Evolutionary conservation across 495 filamentous ascomycete species (phyloP).

Genomic region (Aspergillus baeticus): DNA sequence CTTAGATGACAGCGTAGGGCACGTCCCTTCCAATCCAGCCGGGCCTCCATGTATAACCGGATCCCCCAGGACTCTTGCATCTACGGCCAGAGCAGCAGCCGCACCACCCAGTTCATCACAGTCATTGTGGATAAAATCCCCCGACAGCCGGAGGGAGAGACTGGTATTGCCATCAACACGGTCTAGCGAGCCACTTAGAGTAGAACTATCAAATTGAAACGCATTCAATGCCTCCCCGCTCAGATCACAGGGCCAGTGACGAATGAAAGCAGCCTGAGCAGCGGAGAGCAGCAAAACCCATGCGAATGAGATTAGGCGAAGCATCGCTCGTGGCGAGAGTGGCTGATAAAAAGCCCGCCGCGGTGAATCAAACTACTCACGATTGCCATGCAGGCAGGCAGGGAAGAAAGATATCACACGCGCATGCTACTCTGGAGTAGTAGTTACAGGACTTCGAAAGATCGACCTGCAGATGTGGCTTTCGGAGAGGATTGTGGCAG

Average conservation of each 20-base stretch:
- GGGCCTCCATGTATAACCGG: background rate
- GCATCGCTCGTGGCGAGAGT: background rate
- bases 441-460: no score
- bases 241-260: background rate
- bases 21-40: background rate
- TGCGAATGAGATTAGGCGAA: constrained; percentile 5
- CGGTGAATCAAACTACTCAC: no score
- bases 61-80: constrained; percentile 8
- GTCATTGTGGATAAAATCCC: background rate
- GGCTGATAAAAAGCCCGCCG: no score
- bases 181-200: background rate
- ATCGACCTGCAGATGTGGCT: no score
- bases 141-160: constrained; percentile 4
- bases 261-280: background rate
- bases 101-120: constrained; percentile 11
- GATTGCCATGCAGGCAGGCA: no score
- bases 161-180: background rate
- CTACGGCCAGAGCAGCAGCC: background rate
- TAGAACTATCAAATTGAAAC: background rate
- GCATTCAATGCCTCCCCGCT: no score
- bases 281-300: background rate
- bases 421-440: no score
- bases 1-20: background rate
- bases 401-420: no score
- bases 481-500: no score